Conservation (phyloP, 139 green algal genomes). For the Coelastrella sp. region DNA sequence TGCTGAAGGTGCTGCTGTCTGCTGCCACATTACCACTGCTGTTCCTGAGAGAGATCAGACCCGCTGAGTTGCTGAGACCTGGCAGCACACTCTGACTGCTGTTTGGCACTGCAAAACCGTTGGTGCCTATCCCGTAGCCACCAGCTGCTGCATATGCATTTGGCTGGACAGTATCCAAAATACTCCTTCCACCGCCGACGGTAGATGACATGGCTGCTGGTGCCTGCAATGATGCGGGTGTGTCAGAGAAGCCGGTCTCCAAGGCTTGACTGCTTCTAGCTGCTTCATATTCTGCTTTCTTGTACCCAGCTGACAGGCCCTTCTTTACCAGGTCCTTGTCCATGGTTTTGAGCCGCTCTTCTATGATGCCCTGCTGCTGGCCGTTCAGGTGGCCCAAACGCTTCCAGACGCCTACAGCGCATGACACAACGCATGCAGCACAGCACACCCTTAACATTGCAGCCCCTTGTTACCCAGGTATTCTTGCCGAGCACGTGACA, state of each 20-base stretch:
- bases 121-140: not conserved
- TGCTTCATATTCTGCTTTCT: slow-evolving; percentile 42
- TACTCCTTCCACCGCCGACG: not conserved
- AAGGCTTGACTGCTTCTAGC: not conserved
- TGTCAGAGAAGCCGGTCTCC: not conserved
- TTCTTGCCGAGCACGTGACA: not conserved
- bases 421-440: not conserved
- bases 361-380: slow-evolving; percentile 82
- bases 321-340: slow-evolving; percentile 68
- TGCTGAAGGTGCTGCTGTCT: not conserved
- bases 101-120: not conserved
- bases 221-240: not conserved
- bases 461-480: too few species aligned
- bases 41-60: not conserved
- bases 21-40: slow-evolving; percentile 2
- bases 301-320: slow-evolving; percentile 65
- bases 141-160: slow-evolving; percentile 8
- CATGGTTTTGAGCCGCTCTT: slow-evolving; percentile 85
- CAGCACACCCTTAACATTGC: not conserved
- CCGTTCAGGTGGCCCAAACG: slow-evolving; percentile 80
- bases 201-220: not conserved
- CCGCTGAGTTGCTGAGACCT: not conserved
- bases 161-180: not conserved
- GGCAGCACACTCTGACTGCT: not conserved
- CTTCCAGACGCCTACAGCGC: slow-evolving; percentile 71